A percentile compares a stretch with the other conserved stretches of the same genome.
These are phyloP conservation scores for Herpetomonas tarakana DNA, from an alignment of 208 protist species.

Conservation along the genomic window DNA sequence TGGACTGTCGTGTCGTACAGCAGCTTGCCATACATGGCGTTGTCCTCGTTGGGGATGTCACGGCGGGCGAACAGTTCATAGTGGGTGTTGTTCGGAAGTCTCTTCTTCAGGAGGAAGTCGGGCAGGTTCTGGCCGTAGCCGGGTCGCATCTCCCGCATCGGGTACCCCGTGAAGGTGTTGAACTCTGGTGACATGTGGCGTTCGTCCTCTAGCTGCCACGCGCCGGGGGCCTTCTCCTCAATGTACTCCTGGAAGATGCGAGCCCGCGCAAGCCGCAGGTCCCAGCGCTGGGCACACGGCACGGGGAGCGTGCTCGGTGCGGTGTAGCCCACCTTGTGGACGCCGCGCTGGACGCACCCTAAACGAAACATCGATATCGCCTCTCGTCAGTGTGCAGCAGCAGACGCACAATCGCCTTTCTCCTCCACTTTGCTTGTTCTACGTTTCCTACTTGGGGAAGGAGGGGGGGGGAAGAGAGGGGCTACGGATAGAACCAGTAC, in stretches of 20 bases:
- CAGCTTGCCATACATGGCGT: conserved; percentile 89
- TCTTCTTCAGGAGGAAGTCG: conserved; percentile 87
- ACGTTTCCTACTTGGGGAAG: too few species aligned
- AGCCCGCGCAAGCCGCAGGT: conserved; percentile 75
- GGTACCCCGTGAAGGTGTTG: conserved; percentile 86
- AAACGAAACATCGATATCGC: conserved; percentile 4
- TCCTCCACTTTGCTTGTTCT: too few species aligned
- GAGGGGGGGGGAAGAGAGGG: too few species aligned
- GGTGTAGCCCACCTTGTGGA: conserved; percentile 79
- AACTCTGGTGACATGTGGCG: conserved; percentile 89
- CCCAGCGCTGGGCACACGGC: conserved; percentile 87
- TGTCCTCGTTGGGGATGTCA: conserved; percentile 88
- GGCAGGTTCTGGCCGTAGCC: conserved; percentile 85
- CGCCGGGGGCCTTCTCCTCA: conserved; percentile 78
- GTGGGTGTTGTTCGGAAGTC: conserved; percentile 88
- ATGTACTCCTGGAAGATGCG: conserved; percentile 91
- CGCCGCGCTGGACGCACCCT: conserved; percentile 20
- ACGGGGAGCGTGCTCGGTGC: conserved; percentile 60
- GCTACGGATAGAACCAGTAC: too few species aligned
- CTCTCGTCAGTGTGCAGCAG: too few species aligned
- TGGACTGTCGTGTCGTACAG: conserved; percentile 87
- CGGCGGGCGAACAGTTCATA: conserved; percentile 87
- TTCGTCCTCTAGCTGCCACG: conserved; percentile 91
- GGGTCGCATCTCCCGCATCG: conserved; percentile 83
- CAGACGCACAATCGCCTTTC: too few species aligned